These are phyloP conservation scores for Knoxdaviesia capensis DNA, from an alignment of 2,329 filamentous ascomycete species.

Conservation along the genomic window DNA sequence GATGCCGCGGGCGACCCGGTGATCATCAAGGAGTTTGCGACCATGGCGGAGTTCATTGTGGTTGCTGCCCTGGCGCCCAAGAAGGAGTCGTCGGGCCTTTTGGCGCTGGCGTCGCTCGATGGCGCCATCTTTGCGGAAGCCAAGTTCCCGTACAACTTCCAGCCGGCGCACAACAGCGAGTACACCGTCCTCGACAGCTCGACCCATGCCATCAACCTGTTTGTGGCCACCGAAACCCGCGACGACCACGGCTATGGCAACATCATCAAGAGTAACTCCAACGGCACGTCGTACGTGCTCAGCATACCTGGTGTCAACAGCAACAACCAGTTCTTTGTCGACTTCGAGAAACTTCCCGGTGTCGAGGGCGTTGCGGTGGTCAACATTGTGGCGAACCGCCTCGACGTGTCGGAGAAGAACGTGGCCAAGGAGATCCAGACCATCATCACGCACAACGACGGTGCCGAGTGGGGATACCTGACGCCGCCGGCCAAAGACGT, in stretches of 20 bases:
- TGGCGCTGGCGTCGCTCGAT: constrained; percentile 68
- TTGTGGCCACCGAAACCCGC: constrained; percentile 59
- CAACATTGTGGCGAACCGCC: constrained; percentile 62
- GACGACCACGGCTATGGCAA: constrained; percentile 54
- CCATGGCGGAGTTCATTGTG: constrained; percentile 92
- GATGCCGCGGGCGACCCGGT: constrained; percentile 38
- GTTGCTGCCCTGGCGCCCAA: constrained; percentile 37
- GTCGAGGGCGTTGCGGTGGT: constrained; percentile 79
- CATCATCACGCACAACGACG: constrained; percentile 92
- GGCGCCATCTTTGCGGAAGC: constrained; percentile 66
- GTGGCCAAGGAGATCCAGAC: constrained; percentile 71
- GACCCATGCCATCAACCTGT: constrained; percentile 83
- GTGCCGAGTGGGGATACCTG: constrained; percentile 65
- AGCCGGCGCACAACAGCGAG: constrained; percentile 47
- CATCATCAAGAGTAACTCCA: constrained; percentile 96
- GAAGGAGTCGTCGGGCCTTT: constrained; percentile 44
- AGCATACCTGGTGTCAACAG: constrained; percentile 69
- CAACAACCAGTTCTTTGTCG: constrained; percentile 57
- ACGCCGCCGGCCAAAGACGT: constrained; percentile 50
- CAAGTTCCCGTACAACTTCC: constrained; percentile 69
- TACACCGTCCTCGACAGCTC: constrained; percentile 93
- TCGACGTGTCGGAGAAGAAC: constrained; percentile 47
- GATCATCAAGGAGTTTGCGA: constrained; percentile 62
- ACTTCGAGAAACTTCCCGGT: constrained; percentile 89
- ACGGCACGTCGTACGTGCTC: constrained; percentile 85